Base-by-base conservation (phyloP, 495 filamentous ascomycete genomes). In the Lindgomyces ingoldianus region DNA sequence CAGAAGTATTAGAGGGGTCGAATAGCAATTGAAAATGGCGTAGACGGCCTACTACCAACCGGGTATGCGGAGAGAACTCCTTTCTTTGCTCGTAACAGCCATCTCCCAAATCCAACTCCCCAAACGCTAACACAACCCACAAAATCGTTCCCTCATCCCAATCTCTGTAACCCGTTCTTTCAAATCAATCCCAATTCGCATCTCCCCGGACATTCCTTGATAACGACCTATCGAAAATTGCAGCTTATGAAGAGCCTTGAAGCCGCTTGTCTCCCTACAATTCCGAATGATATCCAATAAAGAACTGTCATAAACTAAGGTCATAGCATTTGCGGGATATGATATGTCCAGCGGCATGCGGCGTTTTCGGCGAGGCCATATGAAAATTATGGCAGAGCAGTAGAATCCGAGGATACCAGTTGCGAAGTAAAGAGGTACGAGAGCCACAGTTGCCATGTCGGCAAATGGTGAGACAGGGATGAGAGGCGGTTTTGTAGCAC, bases 311-410 rank as follows among this genome's bases (percentile, higher is more conserved):
- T 51, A 55, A 2, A 55, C 14, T 14, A 55, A 10, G 8, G 12
- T 55, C 9, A 55, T 24, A 6, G 22, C 51, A 24, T 55, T 55
- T 4, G 51, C 51, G 3, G 51, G 51, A 55, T 55, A 55, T 18
- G 26, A 12, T 3, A 55, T 39, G 22, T 55, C 51, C 9, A 33
- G 51, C 3, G 51, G 51, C 25, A 24, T 33, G 9, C 51, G 25
- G 3, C 51, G 25, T 3, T 39, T 33, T 3, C 27, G 26, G 8
- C 16, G 10, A 2, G 51, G 51, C 51, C 51, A 55, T 3, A 55
- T 39, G 29, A 10, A 33, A 14, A 39, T 12, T 11, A 55, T 55
- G 29, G 27, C 11, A 6, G 30, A 10, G 51, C 51, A 33, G 51
- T 12, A 12, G 3, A 55, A 3, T 3, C 24, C 3, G 8, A 55